Evolutionary conservation across 192 early-diverging fungal species (phyloP), one percentile per base, ranked within the genome.

Genomic region (Entomortierella beljakovae): DNA sequence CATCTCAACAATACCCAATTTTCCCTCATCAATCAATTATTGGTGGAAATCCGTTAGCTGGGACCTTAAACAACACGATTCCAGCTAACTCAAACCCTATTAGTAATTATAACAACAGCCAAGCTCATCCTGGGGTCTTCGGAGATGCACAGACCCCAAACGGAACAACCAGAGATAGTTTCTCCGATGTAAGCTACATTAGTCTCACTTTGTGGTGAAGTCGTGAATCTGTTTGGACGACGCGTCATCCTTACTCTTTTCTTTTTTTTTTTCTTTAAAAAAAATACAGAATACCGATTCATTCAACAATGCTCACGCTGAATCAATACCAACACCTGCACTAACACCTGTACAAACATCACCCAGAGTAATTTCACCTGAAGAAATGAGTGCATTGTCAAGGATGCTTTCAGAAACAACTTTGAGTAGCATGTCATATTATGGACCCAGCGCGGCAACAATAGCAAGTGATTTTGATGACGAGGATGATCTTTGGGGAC

Each of bases 401-500:
- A 11, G 33, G 25, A 62, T 71, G 70, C 43, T 71, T 3, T 42
- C 61, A 20, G 70, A 71, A 46, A 62, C 70, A 6, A 71, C 70
- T 4, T 40, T 71, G 26, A 71, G 42, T 48, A 71, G 49, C 26
- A 57, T 71, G 32, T 60, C 61, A 7, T 71, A 71, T n/a, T 64
- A 57, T 55, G 70, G 69, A 10, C 60, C 69, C 7, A 71, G 54
- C 28, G 69, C 69, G 1, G 69, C 69, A 37, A 71, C 61, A 50
- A 61, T 64, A 33, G 28, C 61, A 1, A 49, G 28, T n/a, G 55
- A 62, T 10, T 64, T 64, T 20, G 32, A 71, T 22, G 70, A 71
- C n/a, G 70, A 71, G n/a, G n/a, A n/a, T 0, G 70, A 71, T 32
- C 58, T 71, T 25, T 71, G 70, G 70, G 70, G 61, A 20, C 61